Evolutionary conservation across 305 asterid species (phyloP).

Genomic region (Fraxinus platypoda): DNA sequence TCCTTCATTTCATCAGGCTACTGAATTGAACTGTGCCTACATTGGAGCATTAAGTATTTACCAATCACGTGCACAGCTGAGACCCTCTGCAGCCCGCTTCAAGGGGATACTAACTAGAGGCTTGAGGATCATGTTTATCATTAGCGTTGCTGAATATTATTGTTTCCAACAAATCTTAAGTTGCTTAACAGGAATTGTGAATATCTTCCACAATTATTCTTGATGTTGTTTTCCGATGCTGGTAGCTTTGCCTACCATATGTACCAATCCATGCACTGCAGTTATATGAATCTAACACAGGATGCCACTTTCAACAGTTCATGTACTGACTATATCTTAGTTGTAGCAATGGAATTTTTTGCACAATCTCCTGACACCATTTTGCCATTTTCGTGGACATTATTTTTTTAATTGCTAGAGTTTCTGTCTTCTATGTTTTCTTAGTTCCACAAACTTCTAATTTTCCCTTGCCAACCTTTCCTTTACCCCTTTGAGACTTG

Average conservation of each 20-base stretch:
- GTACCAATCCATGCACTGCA: neutral
- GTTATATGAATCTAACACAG: neutral
- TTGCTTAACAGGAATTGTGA: neutral
- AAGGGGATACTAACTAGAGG: neutral
- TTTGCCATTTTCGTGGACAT: neutral
- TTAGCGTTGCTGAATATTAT: neutral
- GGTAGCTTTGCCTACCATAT: neutral
- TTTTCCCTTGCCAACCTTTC: slow-evolving; percentile 7
- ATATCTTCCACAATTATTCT: neutral
- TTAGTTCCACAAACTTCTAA: neutral
- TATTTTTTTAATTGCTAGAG: neutral
- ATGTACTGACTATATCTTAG: neutral
- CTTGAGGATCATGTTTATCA: neutral
- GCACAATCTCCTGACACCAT: neutral
- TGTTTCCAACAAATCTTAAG: neutral
- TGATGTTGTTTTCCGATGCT: neutral
- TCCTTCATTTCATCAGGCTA: slow-evolving; percentile 9
- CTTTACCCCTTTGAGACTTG: neutral
- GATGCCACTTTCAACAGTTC: neutral
- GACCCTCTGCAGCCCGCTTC: neutral
- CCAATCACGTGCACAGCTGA: neutral
- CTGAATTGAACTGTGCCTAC: slow-evolving; percentile 16
- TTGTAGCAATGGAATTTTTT: neutral
- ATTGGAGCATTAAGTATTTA: neutral
- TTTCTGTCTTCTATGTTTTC: neutral